A percentile compares a stretch with the other conserved stretches of the same genome.
Conservation (phyloP, 495 filamentous ascomycete species). For the Lasiosphaeria ovina region DNA sequence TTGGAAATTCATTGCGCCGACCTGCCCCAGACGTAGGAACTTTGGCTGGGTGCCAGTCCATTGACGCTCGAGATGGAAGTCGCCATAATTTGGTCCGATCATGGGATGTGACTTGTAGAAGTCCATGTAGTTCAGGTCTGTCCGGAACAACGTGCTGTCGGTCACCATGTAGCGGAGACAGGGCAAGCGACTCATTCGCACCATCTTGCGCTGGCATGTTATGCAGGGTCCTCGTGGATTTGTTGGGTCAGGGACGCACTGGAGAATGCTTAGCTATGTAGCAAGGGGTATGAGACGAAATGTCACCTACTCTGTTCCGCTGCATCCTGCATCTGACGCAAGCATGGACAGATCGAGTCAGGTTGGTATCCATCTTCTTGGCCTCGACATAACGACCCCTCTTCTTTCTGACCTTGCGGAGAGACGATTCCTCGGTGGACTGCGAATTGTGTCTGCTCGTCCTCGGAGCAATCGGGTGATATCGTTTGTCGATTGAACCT, state of each 20-base stretch:
- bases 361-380: conserved; percentile 31
- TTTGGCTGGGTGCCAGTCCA: conserved; percentile 28
- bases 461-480: conserved; percentile 23
- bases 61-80: conserved; percentile 34
- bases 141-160: conserved; percentile 38
- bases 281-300: neutral
- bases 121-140: conserved; percentile 32
- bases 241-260: conserved; percentile 36
- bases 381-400: conserved; percentile 28
- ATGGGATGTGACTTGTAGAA: conserved; percentile 35
- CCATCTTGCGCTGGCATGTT: conserved; percentile 33
- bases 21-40: conserved; percentile 31
- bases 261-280: conserved; percentile 8
- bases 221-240: conserved; percentile 35
- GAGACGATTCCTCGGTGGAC: conserved; percentile 15
- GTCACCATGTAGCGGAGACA: conserved; percentile 43
- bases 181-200: conserved; percentile 35
- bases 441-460: conserved; percentile 10
- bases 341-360: conserved; percentile 35
- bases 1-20: conserved; percentile 22
- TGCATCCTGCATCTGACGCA: conserved; percentile 40
- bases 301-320: conserved; percentile 31
- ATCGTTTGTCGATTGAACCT: conserved; percentile 16
- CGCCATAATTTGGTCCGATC: conserved; percentile 36
- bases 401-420: conserved; percentile 26